Evolutionary conservation across 768 basidiomycete genomes (phyloP), one percentile per base, ranked within the genome.

Genomic region (Trametes villosa): DNA sequence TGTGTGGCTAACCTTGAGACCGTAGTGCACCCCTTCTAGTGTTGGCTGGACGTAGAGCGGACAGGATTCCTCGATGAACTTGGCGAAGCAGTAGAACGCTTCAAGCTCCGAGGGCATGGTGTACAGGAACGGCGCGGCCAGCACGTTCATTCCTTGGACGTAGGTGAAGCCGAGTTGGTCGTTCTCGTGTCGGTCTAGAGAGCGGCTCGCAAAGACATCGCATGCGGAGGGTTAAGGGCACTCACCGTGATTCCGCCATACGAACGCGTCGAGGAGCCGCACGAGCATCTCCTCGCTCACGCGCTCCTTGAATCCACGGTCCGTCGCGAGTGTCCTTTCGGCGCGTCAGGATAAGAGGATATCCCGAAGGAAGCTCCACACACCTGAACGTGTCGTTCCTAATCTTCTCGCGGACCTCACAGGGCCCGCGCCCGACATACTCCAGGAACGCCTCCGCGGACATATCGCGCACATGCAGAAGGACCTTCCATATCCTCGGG

Each of bases 91-190:
- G 63, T 89, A 95, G 75, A 98, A 99, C 1, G 97, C 97, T 74
- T 99, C 97, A n/a, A 98, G 76, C 74, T 99, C 94, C 11, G 94
- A 94, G 7, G 97, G 96, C 86, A 98, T 92, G 12, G 92, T 94
- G 71, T 97, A 99, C 29, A 99, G 82, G 74, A 98, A 99, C 0
- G 97, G 97, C 2, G 97, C 97, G 22, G 96, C 94, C 34, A 99
- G 86, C 48, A 98, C 97, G 72, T 99, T 99, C 94, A 97, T 98
- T 30, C 97, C 97, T 76, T 99, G 96, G 9, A 99, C 96, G 68
- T 98, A 99, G 30, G 92, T 94, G 75, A 98, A 97, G 9, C 86
- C 92, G 41, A 93, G 82, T 58, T 86, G 87, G n/a, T 90, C 84
- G 0, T 78, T 79, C 68, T 92, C 90, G 74, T 89, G 87, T 64